phyloP scores from a whole-genome alignment of 2,329 filamentous ascomycete genomes.

The Microdochium trichocladiopsis region DNA sequence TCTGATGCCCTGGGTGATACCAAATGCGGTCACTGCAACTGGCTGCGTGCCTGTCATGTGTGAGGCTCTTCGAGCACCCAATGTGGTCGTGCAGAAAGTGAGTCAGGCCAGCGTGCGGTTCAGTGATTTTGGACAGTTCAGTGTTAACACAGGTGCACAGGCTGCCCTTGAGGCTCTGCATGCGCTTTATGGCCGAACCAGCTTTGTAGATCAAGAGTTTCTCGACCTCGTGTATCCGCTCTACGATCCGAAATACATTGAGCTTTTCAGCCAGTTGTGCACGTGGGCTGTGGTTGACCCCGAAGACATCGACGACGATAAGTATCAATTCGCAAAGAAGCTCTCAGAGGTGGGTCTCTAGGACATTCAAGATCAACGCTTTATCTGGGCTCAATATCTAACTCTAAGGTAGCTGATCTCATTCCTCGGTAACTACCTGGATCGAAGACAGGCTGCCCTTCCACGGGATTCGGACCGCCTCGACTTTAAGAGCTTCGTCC shows the following conservation, averaged over 20 bases:
- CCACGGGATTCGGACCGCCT: slow-evolving; percentile 44
- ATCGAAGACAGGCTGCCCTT: slow-evolving; percentile 64
- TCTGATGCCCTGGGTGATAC: slow-evolving; percentile 80
- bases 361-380: too few species aligned
- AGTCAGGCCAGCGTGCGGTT: slow-evolving; percentile 13
- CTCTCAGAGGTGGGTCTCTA: slow-evolving; percentile 67
- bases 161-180: slow-evolving; percentile 79
- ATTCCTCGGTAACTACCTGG: slow-evolving; percentile 76
- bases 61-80: slow-evolving; percentile 60
- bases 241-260: slow-evolving; percentile 65
- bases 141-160: slow-evolving; percentile 29
- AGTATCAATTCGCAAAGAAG: slow-evolving; percentile 89
- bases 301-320: slow-evolving; percentile 81
- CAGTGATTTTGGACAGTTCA: not conserved
- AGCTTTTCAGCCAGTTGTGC: slow-evolving; percentile 66
- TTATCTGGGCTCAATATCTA: too few species aligned
- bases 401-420: slow-evolving; percentile 61
- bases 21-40: slow-evolving; percentile 69
- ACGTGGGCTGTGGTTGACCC: slow-evolving; percentile 75
- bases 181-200: slow-evolving; percentile 68
- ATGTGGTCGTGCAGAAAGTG: slow-evolving; percentile 70
- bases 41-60: slow-evolving; percentile 65
- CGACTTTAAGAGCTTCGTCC: slow-evolving; percentile 69
- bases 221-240: slow-evolving; percentile 70
- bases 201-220: slow-evolving; percentile 73